Evolutionary conservation across 768 basidiomycete genomes (phyloP).

Genomic region (Russula vinacea): DNA sequence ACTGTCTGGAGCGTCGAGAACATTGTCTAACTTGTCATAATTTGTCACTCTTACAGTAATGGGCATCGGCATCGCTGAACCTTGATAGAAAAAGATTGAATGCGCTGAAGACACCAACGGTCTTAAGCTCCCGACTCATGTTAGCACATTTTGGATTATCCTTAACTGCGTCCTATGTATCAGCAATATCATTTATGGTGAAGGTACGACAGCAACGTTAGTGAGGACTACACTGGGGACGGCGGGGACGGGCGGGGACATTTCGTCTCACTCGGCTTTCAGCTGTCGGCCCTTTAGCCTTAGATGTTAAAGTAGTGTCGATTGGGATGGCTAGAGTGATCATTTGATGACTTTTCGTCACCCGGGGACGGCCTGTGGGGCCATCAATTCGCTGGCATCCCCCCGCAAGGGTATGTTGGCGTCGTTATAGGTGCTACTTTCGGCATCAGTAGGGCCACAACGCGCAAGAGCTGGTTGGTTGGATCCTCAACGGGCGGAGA

Average conservation of each 20-base stretch:
- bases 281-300: not conserved
- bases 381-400: not conserved
- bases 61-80: too few species aligned
- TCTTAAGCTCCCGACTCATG: not conserved
- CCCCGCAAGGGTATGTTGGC: not conserved
- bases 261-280: not conserved
- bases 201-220: not conserved
- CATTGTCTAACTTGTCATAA: too few species aligned
- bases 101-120: not conserved
- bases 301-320: too few species aligned
- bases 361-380: not conserved
- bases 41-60: too few species aligned
- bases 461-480: constrained; percentile 5
- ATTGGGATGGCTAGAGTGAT: not conserved
- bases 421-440: not conserved
- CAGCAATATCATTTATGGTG: not conserved
- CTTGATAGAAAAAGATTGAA: not conserved
- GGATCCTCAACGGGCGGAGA: constrained; percentile 10
- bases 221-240: not conserved
- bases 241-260: not conserved
- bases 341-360: not conserved
- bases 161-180: constrained; percentile 4
- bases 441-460: not conserved
- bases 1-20: too few species aligned
- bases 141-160: not conserved